Conservation (phyloP, 768 basidiomycete species). For the Rhodotorula diobovata region DNA sequence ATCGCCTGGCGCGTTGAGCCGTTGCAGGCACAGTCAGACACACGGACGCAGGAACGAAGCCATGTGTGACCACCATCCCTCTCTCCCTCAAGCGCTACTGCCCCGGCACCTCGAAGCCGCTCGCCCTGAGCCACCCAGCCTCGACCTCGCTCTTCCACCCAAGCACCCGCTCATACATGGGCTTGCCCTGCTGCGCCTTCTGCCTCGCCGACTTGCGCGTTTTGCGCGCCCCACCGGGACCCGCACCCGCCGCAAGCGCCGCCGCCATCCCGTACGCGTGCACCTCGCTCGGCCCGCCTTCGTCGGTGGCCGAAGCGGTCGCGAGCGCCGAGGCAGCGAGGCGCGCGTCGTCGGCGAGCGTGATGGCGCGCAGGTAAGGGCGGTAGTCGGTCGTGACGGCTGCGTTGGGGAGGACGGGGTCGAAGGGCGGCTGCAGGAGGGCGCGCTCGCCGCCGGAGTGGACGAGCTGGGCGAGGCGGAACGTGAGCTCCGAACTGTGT, state of each 20-base stretch:
- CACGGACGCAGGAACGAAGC: too few relatives aligned
- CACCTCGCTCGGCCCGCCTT: neutral
- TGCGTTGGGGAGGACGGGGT: conserved; percentile 51
- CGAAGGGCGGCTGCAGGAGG: conserved; percentile 35
- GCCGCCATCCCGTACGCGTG: neutral
- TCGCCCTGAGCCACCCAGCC: conserved; percentile 17
- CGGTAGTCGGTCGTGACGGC: conserved; percentile 60
- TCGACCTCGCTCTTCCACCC: conserved; percentile 9
- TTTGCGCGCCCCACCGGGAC: neutral
- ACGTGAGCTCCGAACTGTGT: conserved; percentile 47
- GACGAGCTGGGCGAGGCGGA: conserved; percentile 51
- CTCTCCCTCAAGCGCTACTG: neutral
- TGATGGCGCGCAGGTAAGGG: conserved; percentile 64
- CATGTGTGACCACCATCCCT: too few relatives aligned
- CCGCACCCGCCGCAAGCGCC: neutral
- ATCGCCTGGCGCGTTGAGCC: too few relatives aligned
- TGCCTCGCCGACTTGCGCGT: neutral
- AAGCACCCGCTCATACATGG: neutral
- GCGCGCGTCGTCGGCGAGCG: conserved; percentile 59
- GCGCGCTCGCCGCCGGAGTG: conserved; percentile 55
- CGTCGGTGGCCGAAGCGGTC: neutral
- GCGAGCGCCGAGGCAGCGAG: conserved; percentile 8
- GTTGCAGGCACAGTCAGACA: too few relatives aligned
- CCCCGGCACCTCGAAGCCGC: conserved; percentile 12
- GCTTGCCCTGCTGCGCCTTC: neutral